These are phyloP conservation scores for Colletotrichum endophyticum DNA, from an alignment of 2,329 filamentous ascomycete genomes.

Conservation along the genomic window DNA sequence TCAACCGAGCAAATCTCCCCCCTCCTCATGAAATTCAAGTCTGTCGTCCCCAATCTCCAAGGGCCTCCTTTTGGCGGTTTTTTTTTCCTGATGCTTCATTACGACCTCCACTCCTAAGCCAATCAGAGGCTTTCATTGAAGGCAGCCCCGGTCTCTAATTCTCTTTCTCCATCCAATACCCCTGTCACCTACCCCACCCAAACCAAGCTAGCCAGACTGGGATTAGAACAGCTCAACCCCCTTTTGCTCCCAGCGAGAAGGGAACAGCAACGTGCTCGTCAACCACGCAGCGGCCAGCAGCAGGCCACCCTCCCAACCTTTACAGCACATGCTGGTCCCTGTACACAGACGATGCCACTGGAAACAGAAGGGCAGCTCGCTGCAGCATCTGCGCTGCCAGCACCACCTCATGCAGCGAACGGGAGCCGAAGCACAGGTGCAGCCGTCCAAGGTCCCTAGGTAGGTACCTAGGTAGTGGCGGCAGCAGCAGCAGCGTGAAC, in stretches of 20 bases:
- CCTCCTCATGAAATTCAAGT: not conserved
- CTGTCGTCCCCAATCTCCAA: conserved; percentile 16
- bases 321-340: not conserved
- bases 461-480: not conserved
- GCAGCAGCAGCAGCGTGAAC: not conserved
- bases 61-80: conserved; percentile 17
- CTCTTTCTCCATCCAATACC: conserved; percentile 7
- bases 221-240: conserved; percentile 10
- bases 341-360: not conserved
- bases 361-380: not conserved
- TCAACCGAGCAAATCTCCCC: not conserved
- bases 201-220: not conserved
- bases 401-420: not conserved
- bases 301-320: not conserved
- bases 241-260: conserved; percentile 4
- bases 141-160: conserved; percentile 11
- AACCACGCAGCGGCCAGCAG: not conserved
- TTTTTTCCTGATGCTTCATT: conserved; percentile 20
- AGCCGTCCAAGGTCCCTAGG: not conserved
- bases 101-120: not conserved
- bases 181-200: not conserved
- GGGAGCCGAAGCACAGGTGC: not conserved
- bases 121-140: not conserved
- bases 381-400: not conserved
- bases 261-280: conserved; percentile 12